Conservation (phyloP, 2,329 filamentous ascomycete species). For the Rutstroemia sydowiana region DNA sequence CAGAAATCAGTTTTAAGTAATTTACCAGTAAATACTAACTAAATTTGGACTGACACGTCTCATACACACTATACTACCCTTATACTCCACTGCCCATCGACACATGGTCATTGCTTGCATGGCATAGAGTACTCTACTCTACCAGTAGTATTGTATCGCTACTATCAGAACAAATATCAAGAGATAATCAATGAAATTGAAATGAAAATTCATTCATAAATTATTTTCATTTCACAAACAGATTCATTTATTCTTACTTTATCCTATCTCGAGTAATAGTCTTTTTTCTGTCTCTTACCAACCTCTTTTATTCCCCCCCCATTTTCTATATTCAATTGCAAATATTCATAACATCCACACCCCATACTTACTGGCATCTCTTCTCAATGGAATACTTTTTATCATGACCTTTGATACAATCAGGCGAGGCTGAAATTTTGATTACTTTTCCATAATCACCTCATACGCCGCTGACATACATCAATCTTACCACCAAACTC, state of each 20-base stretch:
- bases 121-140: no score
- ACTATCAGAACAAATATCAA: neutral
- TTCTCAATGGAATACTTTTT: neutral
- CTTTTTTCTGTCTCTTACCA: neutral
- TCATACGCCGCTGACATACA: neutral
- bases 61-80: neutral
- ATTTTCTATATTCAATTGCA: neutral
- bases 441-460: neutral
- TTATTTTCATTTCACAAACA: slow-evolving; percentile 1
- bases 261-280: neutral
- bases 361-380: neutral
- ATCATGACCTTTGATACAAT: slow-evolving; percentile 2
- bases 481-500: neutral
- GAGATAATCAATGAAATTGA: neutral
- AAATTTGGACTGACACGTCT: slow-evolving; percentile 10
- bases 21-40: slow-evolving; percentile 5
- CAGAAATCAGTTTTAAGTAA: neutral
- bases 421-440: neutral
- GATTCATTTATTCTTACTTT: neutral
- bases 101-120: slow-evolving; percentile 12
- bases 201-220: neutral
- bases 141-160: neutral
- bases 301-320: slow-evolving; percentile 7
- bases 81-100: slow-evolving; percentile 7
- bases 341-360: slow-evolving; percentile 2